A percentile compares a stretch with the other conserved stretches of the same genome.
Conservation (phyloP, 768 basidiomycete genomes). For the Porpolomopsis calyptriformis region DNA sequence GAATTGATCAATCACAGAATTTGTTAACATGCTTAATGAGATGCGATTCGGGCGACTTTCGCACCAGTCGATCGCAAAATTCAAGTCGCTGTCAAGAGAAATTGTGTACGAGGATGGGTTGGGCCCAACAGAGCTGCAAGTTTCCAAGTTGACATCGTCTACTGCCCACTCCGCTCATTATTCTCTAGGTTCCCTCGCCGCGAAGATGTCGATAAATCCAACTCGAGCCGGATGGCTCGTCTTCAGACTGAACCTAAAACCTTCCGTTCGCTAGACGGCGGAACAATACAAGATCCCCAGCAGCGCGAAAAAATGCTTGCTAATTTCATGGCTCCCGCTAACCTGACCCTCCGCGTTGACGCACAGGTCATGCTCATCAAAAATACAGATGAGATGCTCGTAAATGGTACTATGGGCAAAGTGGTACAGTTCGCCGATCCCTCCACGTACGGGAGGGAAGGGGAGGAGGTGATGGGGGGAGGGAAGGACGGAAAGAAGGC, state of each 20-base stretch:
- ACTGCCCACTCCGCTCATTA: not conserved
- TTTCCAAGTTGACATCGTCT: constrained; percentile 1
- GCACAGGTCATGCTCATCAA: constrained; percentile 96
- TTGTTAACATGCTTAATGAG: constrained; percentile 95
- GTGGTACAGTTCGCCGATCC: constrained; percentile 65
- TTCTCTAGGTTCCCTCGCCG: constrained; percentile 72
- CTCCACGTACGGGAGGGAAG: constrained; percentile 33
- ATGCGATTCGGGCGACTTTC: constrained; percentile 86
- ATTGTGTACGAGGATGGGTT: constrained; percentile 73
- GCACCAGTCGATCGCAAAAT: constrained; percentile 52
- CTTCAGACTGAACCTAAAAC: constrained; percentile 43
- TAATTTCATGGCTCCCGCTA: constrained; percentile 83
- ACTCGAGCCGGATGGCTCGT: constrained; percentile 51
- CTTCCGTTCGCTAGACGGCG: constrained; percentile 57
- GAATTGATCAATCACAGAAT: constrained; percentile 38
- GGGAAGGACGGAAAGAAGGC: constrained; percentile 21
- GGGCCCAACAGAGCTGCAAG: constrained; percentile 84
- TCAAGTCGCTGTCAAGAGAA: constrained; percentile 58
- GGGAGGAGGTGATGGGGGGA: constrained; percentile 26
- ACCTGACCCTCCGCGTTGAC: constrained; percentile 59
- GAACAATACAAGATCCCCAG: constrained; percentile 37
- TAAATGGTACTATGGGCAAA: constrained; percentile 90
- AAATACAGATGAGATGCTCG: constrained; percentile 81
- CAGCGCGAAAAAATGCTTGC: constrained; percentile 70
- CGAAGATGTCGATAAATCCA: constrained; percentile 85